Evolutionary conservation across 371 early-diverging fungal genomes (phyloP), one percentile per base, ranked within the genome.

Genomic region (Saksenaea vasiformis): DNA sequence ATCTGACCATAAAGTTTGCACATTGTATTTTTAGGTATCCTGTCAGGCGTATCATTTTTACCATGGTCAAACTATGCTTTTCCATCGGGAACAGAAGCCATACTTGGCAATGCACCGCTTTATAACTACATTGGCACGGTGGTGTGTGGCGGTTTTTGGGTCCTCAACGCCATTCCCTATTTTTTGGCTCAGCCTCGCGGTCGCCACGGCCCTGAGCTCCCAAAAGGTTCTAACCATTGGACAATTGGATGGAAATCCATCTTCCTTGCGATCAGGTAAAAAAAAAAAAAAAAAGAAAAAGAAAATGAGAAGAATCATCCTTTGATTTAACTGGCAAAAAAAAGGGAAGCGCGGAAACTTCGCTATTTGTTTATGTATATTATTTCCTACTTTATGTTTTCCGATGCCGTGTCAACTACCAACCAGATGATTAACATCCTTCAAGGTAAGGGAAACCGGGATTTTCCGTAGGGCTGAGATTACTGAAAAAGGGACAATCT

Each of bases 331-430:
- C 9, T 56, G 0, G 47, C 62, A 19, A 5, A 61, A 4, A 51
- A 64, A 37, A 78, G 75, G 27, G 80, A 84, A 34, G 80, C 78
- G 51, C 71, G 76, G 9, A 77, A 80, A 56, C 72, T 86, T 14
- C 61, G 73, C 0, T 82, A 84, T 27, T 61, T 82, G 5, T 85
- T 85, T 15, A 61, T 78, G 64, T 86, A 84, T 60, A 75, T 86
- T 34, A 68, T 86, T 62, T 74, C 84, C 7, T 86, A 85, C 68
- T 85, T 86, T 55, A 74, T 86, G 68, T 83, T 86, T 51, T 78
- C 85, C 34, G 87, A 86, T 62, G 87, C 82, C 14, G 80, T 81
- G 37, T 84, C 85, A 10, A 85, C 87, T 3, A 80, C 78, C 11
- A 78, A 69, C 51, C 74, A 73, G 54, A 79, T 82, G 72, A 62